Evolutionary conservation across 2,329 filamentous ascomycete genomes (phyloP).

Genomic region (Pseudogymnoascus sp.): DNA sequence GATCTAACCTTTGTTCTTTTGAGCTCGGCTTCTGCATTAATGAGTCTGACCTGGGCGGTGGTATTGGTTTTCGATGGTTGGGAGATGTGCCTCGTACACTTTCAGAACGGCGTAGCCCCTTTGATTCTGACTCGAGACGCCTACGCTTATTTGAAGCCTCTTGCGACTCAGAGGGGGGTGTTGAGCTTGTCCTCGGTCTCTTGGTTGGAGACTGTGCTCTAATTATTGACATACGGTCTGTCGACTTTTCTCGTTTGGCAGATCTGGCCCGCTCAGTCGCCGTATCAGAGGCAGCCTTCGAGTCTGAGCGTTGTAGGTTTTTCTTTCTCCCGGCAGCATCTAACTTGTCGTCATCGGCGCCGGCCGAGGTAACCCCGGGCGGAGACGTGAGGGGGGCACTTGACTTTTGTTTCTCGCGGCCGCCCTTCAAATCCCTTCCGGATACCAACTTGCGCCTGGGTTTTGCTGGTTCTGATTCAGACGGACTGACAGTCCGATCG

Average conservation of each 20-base stretch:
- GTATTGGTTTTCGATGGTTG: conserved; percentile 14
- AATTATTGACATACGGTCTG: conserved; percentile 40
- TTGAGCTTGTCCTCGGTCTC: conserved; percentile 47
- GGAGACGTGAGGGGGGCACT: conserved; percentile 40
- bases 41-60: background rate
- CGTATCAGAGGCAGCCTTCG: conserved; percentile 14
- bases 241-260: conserved; percentile 52
- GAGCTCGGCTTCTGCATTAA: background rate
- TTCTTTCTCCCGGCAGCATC: background rate
- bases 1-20: background rate
- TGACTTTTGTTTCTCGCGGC: conserved; percentile 44
- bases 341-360: background rate
- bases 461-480: conserved; percentile 37
- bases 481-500: conserved; percentile 20
- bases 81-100: conserved; percentile 21
- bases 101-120: conserved; percentile 17
- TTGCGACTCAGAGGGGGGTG: conserved; percentile 41
- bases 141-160: conserved; percentile 47
- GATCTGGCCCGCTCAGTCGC: conserved; percentile 46
- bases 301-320: background rate
- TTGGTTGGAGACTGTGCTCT: conserved; percentile 46
- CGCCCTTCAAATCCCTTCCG: conserved; percentile 51
- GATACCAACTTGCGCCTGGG: conserved; percentile 56
- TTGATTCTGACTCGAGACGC: conserved; percentile 41
- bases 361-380: background rate